These are phyloP conservation scores for Penicillium brevicompactum DNA, from an alignment of 2,329 filamentous ascomycete species.

Conservation along the genomic window DNA sequence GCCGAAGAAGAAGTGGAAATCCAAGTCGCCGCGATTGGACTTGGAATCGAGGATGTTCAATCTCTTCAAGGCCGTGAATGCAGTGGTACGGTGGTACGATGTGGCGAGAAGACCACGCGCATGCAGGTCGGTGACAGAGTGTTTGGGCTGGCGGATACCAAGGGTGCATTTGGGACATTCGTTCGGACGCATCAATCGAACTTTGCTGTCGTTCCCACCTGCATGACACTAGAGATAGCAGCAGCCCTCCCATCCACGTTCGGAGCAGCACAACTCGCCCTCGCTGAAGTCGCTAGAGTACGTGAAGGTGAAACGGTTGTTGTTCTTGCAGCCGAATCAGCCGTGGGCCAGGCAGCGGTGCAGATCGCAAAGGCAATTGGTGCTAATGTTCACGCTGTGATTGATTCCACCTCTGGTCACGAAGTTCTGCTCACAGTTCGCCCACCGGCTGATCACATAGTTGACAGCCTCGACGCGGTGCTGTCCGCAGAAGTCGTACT, in stretches of 20 bases:
- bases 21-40: background rate
- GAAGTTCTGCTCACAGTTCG: background rate
- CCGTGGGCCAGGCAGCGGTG: background rate
- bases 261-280: background rate
- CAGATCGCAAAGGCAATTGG: background rate
- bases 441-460: background rate
- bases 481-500: background rate
- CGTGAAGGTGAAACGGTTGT: background rate
- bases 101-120: conserved; percentile 30
- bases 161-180: conserved; percentile 34
- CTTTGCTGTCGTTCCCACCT: conserved; percentile 14
- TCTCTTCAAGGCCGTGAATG: conserved; percentile 31
- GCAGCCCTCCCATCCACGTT: background rate
- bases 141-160: conserved; percentile 26
- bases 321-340: background rate
- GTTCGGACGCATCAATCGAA: conserved; percentile 27
- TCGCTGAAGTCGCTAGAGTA: background rate
- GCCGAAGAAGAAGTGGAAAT: background rate
- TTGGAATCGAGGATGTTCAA: background rate
- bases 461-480: background rate
- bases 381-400: background rate
- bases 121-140: conserved; percentile 37
- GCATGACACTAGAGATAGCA: conserved; percentile 13
- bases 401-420: background rate
- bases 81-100: conserved; percentile 31